Base-by-base conservation (phyloP, 2,329 filamentous ascomycete species). In the Calonectria ilicicola region DNA sequence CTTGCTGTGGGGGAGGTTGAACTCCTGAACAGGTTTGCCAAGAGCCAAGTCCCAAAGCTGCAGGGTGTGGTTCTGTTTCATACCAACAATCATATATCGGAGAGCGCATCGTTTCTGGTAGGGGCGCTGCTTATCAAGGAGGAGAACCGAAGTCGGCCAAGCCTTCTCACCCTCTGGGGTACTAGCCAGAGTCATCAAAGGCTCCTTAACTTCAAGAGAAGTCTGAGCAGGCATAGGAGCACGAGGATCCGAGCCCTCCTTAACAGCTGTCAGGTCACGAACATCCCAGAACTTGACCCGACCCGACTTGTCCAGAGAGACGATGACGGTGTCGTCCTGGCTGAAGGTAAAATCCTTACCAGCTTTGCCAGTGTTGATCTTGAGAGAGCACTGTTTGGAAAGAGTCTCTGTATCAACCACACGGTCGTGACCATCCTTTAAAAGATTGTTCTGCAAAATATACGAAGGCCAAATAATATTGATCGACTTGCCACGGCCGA, bases 271-370 rank as follows among this genome's bases (percentile, higher is more conserved):
- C 69, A 98, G 89, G 73, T 94, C 91, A 72, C 94, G 94, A 76
- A 98, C 95, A 83, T 99, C 97, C 97, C 97, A 99, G 88, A 99
- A 98, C 85, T 98, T 97, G 86, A 98, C 93, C 74, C 95, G 93
- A 60, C 97, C 97, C 72, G 95, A 96, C 87, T 99, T 99, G 84
- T 99, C 97, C 65, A 99, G 91, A 62, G 96, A 98, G 58, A 97
- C 96, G 78, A 99, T 95, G 47, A 96, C 93, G 2, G 93, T 94
- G 83, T 99, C 97, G 83, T 99, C 97, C 83, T 98, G 96, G 84
- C 96, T 98, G 85, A 99, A 99, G 58, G 93, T 94, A 83, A 99
- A 99, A 83, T 99, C 97, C 84, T 99, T 99, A 75, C 96, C 97
- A 76, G 97, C 96, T 87, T 99, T 99, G 78, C 96, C 97, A 74